A percentile compares a stretch with the other conserved stretches of the same genome.
Conservation (phyloP, 2,329 filamentous ascomycete genomes). For the Leptographium procerum region DNA sequence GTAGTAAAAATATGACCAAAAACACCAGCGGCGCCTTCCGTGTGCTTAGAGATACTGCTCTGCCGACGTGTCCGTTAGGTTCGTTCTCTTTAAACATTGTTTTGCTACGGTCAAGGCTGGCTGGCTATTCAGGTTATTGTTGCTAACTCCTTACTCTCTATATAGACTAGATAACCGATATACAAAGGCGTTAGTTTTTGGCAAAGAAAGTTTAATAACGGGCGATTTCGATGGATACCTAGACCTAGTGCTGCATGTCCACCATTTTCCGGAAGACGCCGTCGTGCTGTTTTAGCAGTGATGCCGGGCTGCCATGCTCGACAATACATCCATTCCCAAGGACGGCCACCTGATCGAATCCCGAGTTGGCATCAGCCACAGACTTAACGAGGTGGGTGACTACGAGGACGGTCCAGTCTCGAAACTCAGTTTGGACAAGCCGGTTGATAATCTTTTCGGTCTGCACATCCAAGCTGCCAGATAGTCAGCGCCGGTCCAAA, state of each 20-base stretch:
- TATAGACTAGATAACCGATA: too few relatives aligned
- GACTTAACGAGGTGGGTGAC: slow-evolving; percentile 27
- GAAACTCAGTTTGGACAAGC: slow-evolving; percentile 41
- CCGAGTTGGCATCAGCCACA: slow-evolving; percentile 24
- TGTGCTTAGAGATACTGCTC: too few relatives aligned
- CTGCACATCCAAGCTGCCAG: slow-evolving; percentile 37
- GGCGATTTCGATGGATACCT: too few relatives aligned
- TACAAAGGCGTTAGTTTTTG: too few relatives aligned
- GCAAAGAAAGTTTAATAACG: too few relatives aligned
- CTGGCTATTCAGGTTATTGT: too few relatives aligned
- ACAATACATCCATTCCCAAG: slow-evolving; percentile 27
- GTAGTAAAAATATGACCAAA: too few relatives aligned
- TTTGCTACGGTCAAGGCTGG: too few relatives aligned
- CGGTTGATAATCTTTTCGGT: slow-evolving; percentile 45
- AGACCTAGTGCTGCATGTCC: not conserved
- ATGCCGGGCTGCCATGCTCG: slow-evolving; percentile 14
- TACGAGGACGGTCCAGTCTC: slow-evolving; percentile 38
- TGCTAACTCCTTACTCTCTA: too few relatives aligned
- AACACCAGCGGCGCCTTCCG: too few relatives aligned
- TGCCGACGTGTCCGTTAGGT: too few relatives aligned
- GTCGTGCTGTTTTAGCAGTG: not conserved
- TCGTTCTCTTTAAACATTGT: too few relatives aligned
- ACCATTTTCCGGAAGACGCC: not conserved
- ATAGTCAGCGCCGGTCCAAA: not conserved
- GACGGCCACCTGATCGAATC: slow-evolving; percentile 36